Conservation (phyloP, 2,329 filamentous ascomycete species). For the Aplosporella prunicola region DNA sequence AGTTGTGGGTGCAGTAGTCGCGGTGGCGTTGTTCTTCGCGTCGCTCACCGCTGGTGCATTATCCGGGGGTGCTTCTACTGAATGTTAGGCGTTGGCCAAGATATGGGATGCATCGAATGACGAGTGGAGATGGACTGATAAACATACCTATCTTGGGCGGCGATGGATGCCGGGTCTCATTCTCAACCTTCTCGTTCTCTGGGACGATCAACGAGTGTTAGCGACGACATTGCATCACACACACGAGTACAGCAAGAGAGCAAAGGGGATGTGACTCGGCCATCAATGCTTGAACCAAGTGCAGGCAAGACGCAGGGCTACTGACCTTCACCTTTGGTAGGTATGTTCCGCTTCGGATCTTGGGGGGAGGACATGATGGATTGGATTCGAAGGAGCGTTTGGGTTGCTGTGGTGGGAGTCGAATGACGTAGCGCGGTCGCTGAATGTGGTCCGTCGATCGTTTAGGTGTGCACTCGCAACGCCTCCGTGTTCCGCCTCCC, state of each 20-base stretch:
- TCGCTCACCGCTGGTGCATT: constrained; percentile 9
- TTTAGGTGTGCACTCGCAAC: constrained; percentile 6
- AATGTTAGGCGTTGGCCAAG: background rate
- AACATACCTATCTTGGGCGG: constrained; percentile 13
- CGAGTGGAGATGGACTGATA: constrained; percentile 26
- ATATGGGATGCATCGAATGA: constrained; percentile 10
- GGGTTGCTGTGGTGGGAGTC: constrained; percentile 26
- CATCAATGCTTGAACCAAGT: background rate
- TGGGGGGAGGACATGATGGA: constrained; percentile 31
- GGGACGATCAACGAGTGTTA: background rate
- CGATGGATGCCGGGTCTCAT: constrained; percentile 7
- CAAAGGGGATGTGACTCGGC: background rate
- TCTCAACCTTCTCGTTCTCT: constrained; percentile 8
- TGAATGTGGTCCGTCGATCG: constrained; percentile 16
- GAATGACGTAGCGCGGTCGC: constrained; percentile 24
- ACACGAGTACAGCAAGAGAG: background rate
- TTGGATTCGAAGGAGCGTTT: constrained; percentile 24
- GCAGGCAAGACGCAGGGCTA: constrained; percentile 8
- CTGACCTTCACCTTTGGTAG: constrained; percentile 27
- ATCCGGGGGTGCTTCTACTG: constrained; percentile 10
- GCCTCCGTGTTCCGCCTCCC: constrained; percentile 17
- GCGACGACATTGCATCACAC: background rate
- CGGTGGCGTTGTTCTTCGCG: constrained; percentile 20
- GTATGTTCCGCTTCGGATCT: constrained; percentile 26
- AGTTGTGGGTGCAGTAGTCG: constrained; percentile 28